phyloP scores from a whole-genome alignment of 78 protist species.

The Salpingoeca rosetta region DNA sequence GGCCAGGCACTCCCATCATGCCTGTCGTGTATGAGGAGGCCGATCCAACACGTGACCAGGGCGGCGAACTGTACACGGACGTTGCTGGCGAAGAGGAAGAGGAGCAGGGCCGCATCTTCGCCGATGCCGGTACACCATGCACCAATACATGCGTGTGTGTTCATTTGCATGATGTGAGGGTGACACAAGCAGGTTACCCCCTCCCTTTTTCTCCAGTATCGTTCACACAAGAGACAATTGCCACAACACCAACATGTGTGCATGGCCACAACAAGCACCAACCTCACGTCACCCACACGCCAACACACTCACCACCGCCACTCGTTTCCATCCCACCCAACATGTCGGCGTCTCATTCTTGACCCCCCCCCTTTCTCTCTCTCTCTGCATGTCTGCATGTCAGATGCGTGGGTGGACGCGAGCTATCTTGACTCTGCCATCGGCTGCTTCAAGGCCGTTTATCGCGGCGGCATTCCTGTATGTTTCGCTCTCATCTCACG shows the following conservation, averaged over 20 bases:
- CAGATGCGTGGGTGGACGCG: neutral
- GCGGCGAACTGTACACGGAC: too few relatives aligned
- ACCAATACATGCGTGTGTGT: neutral
- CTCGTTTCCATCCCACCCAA: too few relatives aligned
- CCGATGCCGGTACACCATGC: neutral
- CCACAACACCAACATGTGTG: neutral
- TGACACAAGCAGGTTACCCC: neutral
- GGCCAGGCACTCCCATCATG: neutral
- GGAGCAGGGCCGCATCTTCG: neutral
- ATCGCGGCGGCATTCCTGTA: neutral
- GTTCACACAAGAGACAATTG: neutral
- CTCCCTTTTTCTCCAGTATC: neutral
- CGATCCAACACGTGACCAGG: too few relatives aligned
- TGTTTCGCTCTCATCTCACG: too few relatives aligned
- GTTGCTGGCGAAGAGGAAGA: neutral
- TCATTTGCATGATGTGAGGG: neutral
- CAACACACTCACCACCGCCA: neutral
- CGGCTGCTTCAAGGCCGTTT: neutral
- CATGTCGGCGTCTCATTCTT: neutral
- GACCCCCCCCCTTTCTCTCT: neutral
- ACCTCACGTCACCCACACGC: neutral
- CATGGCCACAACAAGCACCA: neutral
- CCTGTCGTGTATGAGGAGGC: too few relatives aligned
- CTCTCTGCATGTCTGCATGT: neutral
- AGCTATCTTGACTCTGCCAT: neutral